These are phyloP conservation scores for Triglochin maritima DNA, from an alignment of 106 monocot genomes.

Conservation along the genomic window DNA sequence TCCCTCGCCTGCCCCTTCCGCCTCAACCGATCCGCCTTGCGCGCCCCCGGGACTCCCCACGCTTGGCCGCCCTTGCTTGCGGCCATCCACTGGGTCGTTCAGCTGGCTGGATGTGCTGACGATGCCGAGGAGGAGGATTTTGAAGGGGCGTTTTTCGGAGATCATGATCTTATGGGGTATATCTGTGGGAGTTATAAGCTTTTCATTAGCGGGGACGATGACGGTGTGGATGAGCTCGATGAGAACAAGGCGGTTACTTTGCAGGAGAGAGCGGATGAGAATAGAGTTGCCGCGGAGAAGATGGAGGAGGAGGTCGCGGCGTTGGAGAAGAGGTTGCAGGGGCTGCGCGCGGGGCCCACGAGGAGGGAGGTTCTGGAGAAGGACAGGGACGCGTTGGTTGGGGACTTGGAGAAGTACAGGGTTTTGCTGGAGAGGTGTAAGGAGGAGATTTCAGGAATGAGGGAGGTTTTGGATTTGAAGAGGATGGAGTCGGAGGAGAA, in stretches of 20 bases:
- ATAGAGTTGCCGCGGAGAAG: conserved; percentile 1
- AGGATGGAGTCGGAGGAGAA: conserved; percentile 52
- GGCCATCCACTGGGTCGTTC: conserved; percentile 64
- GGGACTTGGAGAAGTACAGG: conserved; percentile 56
- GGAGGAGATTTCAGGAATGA: conserved; percentile 28
- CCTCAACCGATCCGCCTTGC: conserved; percentile 59
- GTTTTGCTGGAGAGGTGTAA: conserved; percentile 34
- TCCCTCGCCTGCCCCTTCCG: conserved; percentile 52
- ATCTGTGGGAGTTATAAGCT: conserved; percentile 35
- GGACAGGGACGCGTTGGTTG: conserved; percentile 28
- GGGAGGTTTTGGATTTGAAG: conserved; percentile 17
- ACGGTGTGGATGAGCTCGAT: conserved; percentile 40
- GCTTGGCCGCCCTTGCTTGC: conserved; percentile 63
- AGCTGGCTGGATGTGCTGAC: conserved; percentile 36
- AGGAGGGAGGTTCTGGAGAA: conserved; percentile 31
- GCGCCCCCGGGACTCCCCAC: conserved; percentile 75
- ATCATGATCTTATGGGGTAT: conserved; percentile 31
- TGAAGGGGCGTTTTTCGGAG: background rate
- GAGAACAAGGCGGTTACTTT: conserved; percentile 22
- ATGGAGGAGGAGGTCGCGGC: conserved; percentile 35
- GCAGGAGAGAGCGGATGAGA: conserved; percentile 14
- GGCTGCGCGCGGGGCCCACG: conserved; percentile 21
- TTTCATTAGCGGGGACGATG: conserved; percentile 65
- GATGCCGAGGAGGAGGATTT: conserved; percentile 8
- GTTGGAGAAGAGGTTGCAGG: conserved; percentile 30